Base-by-base conservation (phyloP, 2,329 filamentous ascomycete species). In the Cordyceps fumosorosea region DNA sequence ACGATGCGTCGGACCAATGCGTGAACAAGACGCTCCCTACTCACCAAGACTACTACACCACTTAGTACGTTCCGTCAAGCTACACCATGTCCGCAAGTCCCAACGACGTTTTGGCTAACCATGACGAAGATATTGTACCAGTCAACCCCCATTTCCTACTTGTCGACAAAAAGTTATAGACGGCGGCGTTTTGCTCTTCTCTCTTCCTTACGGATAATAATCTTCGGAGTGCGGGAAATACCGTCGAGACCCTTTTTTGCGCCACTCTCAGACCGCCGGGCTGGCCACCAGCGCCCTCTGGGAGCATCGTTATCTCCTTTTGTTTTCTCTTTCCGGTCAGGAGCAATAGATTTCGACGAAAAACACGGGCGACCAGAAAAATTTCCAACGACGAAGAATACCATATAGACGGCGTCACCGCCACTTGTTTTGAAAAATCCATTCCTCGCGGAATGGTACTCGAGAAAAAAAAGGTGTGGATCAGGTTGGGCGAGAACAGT, bases 361-460 rank as follows among this genome's bases (percentile, higher is more conserved):
- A 14, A 42, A 18, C 37, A 48, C 52, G 47, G 48, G 61, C 54
- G 55, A 58, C 40, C 50, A 48, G 26, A 58, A 50, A 56, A 57
- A n/a, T 55, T 45, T 29, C 40, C 40, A 53, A 29, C 8, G 47
- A 58, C 45, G 47, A 52, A 57, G 34, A 60, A 56, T 55, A 52
- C 18, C 45, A 57, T 53, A 56, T 63, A 63, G 62, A 63, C 56
- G 62, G 62, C 62, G 52, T 42, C 56, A 60, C 56, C 52, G 62
- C 62, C 57, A 63, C 29, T 53, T 53, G n/a, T 53, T 34, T 42
- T 37, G 37, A 51, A 22, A 62, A 63, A 60, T 56, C 62, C 62
- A 63, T 56, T 56, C 57, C 56, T 60, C 62, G 20, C 62, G 62
- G 62, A 45, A 52, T 63, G 62, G 62, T 63, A 63, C 42, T 50